Evolutionary conservation across 2,329 filamentous ascomycete genomes (phyloP), one percentile per base, ranked within the genome.

Genomic region (Drechslerella dactyloides): DNA sequence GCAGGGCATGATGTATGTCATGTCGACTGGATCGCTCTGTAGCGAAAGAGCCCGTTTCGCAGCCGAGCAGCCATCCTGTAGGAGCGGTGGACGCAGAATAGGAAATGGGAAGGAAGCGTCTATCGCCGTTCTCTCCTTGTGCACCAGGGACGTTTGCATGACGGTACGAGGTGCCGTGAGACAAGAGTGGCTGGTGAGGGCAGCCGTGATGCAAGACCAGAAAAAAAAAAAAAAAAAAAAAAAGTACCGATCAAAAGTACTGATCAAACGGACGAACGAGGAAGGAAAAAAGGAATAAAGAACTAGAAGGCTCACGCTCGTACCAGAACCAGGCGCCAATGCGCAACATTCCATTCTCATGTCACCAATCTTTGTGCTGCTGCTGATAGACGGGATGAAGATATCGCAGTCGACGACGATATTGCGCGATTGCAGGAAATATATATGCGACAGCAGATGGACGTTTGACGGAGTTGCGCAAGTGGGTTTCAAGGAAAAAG

Each of bases 341-440:
- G 68, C 68, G 68, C 68, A 65, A 65, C 60, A 72, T 60, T 65
- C 68, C 68, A 72, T 63, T 72, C 62, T 55, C 68, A 72, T 72
- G 60, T 72, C 60, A 70, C 66, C 59, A 55, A 72, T 60, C 46
- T 44, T 30, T 60, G 58, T 69, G 48, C 58, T 69, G 65, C 27
- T 58, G 65, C 27, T 58, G 44, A 50, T 57, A 46, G 40, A 54
- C 40, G 55, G 58, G 55, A 55, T 19, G 51, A 33, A 42, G 57
- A 59, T 46, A 42, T 19, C 23, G 6, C 48, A 19, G 46, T 64
- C 27, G 27, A 8, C 48, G 66, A 63, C 42, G 66, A 60, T 64
- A 63, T 46, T 37, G 54, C 59, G 54, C 66, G 58, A 70, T 63
- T 23, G 54, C 11, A 19, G 27, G 37, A 50, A 69, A 30, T 35